Evolutionary conservation across 2,329 filamentous ascomycete genomes (phyloP), one percentile per base, ranked within the genome.

Genomic region (Epichloe baconii): DNA sequence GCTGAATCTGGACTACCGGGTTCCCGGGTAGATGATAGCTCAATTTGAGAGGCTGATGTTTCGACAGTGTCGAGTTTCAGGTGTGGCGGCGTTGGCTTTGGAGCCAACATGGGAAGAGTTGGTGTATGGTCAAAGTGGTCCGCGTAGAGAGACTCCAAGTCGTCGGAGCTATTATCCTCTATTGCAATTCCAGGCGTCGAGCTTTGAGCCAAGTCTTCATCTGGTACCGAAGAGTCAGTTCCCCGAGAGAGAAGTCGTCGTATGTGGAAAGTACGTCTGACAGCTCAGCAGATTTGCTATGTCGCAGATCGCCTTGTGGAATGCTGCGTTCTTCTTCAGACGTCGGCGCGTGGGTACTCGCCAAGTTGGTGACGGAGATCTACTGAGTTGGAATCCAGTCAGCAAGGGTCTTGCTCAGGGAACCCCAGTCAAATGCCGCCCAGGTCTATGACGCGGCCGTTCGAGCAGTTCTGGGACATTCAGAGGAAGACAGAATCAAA

Each of bases 41-140:
- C 59, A 53, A 59, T 59, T 53, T 59, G 57, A 34, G 56, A 51
- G 40, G 59, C 53, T 48, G 62, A 60, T 47, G 59, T 59, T 55
- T 71, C 68, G 59, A 70, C 65, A 53, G 66, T 66, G 55, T 70
- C 69, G 54, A 80, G 69, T 56, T 68, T 73, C 42, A 80, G 70
- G 57, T 79, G 75, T 53, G 73, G 76, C 59, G 75, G 76, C 53
- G 71, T 68, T 47, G 70, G 64, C 62, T 76, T 79, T 44, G 73
- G 70, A 47, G 69, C 64, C 60, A 71, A 70, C 62, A 77, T 67
- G 60, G 74, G 74, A 68, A 76, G 72, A 62, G 65, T 64, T 58
- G 62, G 59, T 59, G 61, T 63, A 59, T 59, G 61, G 64, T 68
- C 67, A 63, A 61, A 62, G 63, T 67, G 66, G 59, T 67, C 61